Evolutionary conservation across 257 asterid genomes (phyloP).

Genomic region (Striga asiatica): DNA sequence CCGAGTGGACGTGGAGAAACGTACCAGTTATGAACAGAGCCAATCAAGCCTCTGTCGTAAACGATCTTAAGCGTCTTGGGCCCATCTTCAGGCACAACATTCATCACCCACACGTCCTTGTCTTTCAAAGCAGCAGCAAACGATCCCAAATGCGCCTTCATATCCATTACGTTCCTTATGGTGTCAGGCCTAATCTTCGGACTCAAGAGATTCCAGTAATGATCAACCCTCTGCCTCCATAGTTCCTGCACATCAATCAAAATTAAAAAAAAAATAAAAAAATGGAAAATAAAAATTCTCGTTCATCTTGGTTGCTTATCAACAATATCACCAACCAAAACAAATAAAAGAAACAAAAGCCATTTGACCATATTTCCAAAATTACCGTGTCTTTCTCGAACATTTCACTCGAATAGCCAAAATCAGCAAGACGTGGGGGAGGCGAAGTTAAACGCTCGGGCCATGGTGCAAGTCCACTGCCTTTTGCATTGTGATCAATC

Average conservation of each 20-base stretch:
- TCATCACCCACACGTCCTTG: constrained; percentile 85
- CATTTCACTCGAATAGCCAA: constrained; percentile 64
- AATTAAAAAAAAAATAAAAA: background rate
- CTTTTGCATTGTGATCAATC: constrained; percentile 62
- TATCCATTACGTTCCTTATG: constrained; percentile 73
- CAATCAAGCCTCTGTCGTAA: constrained; percentile 73
- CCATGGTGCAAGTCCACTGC: constrained; percentile 81
- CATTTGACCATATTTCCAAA: background rate
- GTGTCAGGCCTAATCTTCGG: constrained; percentile 49
- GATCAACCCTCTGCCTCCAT: constrained; percentile 67
- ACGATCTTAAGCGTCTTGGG: constrained; percentile 76
- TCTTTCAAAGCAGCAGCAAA: constrained; percentile 81
- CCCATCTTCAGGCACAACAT: constrained; percentile 75
- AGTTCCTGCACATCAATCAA: constrained; percentile 34
- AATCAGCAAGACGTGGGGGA: constrained; percentile 90
- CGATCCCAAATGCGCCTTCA: constrained; percentile 82
- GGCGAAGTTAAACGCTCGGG: constrained; percentile 65
- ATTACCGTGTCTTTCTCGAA: constrained; percentile 74
- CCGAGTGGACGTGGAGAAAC: background rate
- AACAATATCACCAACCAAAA: too few relatives aligned
- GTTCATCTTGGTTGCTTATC: too few relatives aligned
- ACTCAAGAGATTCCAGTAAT: constrained; percentile 53
- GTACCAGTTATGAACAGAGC: constrained; percentile 70
- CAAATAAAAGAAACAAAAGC: too few relatives aligned
- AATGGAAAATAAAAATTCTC: background rate